Percentiles rank a stretch among this genome's conserved stretches.
phyloP scores from a whole-genome alignment of 2,329 filamentous ascomycete species.

The Fusarium tricinctum region DNA sequence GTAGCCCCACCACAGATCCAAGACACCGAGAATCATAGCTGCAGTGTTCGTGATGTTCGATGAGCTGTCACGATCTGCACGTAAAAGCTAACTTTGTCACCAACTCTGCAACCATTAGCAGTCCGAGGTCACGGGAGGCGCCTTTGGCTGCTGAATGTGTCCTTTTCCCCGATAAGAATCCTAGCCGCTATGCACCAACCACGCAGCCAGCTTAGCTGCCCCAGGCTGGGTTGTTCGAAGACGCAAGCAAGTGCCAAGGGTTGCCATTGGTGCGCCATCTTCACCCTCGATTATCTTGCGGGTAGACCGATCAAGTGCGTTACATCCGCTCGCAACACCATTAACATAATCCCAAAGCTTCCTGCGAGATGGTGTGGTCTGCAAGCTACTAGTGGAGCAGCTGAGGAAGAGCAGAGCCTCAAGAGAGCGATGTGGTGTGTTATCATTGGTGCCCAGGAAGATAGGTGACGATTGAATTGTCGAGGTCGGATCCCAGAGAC shows the following conservation, averaged over 20 bases:
- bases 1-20: slow-evolving; percentile 27
- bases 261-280: slow-evolving; percentile 43
- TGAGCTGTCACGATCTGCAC: slow-evolving; percentile 46
- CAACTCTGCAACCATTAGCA: slow-evolving; percentile 28
- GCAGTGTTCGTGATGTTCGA: slow-evolving; percentile 38
- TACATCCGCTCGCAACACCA: slow-evolving; percentile 23
- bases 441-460: slow-evolving; percentile 46
- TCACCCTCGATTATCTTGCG: slow-evolving; percentile 12
- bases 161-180: slow-evolving; percentile 34
- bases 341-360: slow-evolving; percentile 21
- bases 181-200: slow-evolving; percentile 26
- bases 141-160: slow-evolving; percentile 23
- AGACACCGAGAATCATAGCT: slow-evolving; percentile 39
- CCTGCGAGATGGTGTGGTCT: slow-evolving; percentile 43
- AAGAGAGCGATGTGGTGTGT: slow-evolving; percentile 48
- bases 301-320: slow-evolving; percentile 28
- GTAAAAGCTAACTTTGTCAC: slow-evolving; percentile 24
- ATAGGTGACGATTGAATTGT: slow-evolving; percentile 35
- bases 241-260: slow-evolving; percentile 28
- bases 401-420: slow-evolving; percentile 42
- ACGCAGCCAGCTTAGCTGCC: slow-evolving; percentile 42
- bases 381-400: slow-evolving; percentile 19
- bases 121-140: slow-evolving; percentile 35
- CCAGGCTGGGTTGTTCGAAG: slow-evolving; percentile 29
- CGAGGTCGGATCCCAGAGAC: slow-evolving; percentile 23